These are phyloP conservation scores for Solanum chilense DNA, from an alignment of 257 asterid genomes.

Conservation along the genomic window DNA sequence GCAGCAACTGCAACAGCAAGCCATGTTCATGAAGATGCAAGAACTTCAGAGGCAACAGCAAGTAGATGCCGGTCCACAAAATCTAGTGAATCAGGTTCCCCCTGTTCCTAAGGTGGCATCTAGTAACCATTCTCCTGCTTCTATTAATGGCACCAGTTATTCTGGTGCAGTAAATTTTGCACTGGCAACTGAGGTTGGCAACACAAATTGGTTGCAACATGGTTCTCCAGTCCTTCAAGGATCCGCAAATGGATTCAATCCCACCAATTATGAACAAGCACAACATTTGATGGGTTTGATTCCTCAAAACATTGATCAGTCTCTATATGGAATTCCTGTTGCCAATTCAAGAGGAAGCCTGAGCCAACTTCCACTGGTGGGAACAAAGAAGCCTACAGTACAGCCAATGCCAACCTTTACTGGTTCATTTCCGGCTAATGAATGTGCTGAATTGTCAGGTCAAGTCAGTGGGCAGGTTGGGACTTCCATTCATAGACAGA, in stretches of 20 bases:
- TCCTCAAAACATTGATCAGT: conserved; percentile 63
- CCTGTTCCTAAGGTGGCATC: conserved; percentile 39
- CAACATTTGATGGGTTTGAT: conserved; percentile 30
- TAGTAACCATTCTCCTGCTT: conserved; percentile 41
- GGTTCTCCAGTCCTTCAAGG: conserved; percentile 51
- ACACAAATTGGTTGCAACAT: conserved; percentile 45
- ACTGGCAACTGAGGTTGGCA: conserved; percentile 44
- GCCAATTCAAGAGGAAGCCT: conserved; percentile 56
- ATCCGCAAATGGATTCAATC: conserved; percentile 43
- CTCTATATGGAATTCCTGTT: conserved; percentile 83
- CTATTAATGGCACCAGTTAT: conserved; percentile 33
- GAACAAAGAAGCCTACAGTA: conserved; percentile 32
- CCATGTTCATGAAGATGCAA: conserved; percentile 39
- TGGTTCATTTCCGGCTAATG: conserved; percentile 38
- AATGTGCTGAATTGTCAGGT: conserved; percentile 28
- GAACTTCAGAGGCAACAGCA: conserved; percentile 22
- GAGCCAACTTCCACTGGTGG: conserved; percentile 45
- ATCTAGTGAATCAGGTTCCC: conserved; percentile 30
- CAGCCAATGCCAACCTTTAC: conserved; percentile 35
- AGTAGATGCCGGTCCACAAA: conserved; percentile 41
- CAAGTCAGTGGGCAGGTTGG: conserved; percentile 37
- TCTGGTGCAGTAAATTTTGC: conserved; percentile 35
- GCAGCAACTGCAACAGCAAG: conserved; percentile 73
- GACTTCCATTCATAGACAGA: conserved; percentile 28
- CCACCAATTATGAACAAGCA: conserved; percentile 41